Conservation (phyloP, 139 green algal species). For the Nannochloris sp. region DNA sequence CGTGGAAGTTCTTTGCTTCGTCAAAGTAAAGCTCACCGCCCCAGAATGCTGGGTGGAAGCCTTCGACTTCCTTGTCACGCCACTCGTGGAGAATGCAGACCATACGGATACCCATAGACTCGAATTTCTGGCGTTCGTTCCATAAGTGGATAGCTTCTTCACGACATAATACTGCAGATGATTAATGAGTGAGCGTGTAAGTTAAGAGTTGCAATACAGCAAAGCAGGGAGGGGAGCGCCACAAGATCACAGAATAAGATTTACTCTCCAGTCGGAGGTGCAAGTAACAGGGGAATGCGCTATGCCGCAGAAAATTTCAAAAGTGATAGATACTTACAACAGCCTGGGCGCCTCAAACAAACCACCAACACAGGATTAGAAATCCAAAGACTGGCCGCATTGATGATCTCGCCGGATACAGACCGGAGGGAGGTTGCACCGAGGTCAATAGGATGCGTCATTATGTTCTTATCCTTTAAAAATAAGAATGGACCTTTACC, state of each 20-base stretch:
- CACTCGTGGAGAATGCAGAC: conserved; percentile 31
- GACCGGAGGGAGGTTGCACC: neutral
- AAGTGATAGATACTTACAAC: conserved; percentile 15
- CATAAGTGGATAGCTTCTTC: conserved; percentile 25
- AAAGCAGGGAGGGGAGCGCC: neutral
- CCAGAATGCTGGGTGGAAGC: conserved; percentile 24
- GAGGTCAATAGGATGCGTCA: no score
- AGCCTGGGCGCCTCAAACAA: conserved; percentile 19
- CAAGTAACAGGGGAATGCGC: no score
- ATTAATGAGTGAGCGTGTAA: neutral
- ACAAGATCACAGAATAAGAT: no score
- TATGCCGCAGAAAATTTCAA: no score
- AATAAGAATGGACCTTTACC: no score
- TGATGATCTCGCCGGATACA: neutral
- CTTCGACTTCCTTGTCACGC: conserved; percentile 23
- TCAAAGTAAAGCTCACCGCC: conserved; percentile 27
- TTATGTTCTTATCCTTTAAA: no score
- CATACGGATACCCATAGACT: conserved; percentile 12
- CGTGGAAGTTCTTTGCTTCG: conserved; percentile 26
- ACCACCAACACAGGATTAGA: conserved; percentile 9
- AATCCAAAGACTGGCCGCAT: conserved; percentile 15
- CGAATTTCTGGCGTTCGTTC: conserved; percentile 11
- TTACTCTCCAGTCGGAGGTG: no score
- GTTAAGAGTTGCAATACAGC: no score
- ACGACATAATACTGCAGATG: conserved; percentile 29